Evolutionary conservation across 768 basidiomycete genomes (phyloP).

Genomic region (Collybia nuda): DNA sequence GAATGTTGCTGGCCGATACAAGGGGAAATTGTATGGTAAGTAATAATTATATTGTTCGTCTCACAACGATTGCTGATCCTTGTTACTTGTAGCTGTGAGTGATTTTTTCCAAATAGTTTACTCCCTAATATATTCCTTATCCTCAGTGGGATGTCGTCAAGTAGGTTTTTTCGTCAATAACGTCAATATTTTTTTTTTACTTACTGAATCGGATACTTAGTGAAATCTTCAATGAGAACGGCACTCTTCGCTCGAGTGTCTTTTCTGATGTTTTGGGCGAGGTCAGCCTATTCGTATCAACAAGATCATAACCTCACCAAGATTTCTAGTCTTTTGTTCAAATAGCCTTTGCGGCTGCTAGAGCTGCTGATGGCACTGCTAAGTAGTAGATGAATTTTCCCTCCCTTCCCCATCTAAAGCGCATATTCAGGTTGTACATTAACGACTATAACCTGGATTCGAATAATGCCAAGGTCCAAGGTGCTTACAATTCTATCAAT

Average conservation of each 20-base stretch:
- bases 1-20: constrained; percentile 43
- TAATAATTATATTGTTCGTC: no score
- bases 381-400: constrained; percentile 27
- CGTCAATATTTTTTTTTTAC: background rate
- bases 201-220: constrained; percentile 13
- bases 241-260: constrained; percentile 43
- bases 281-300: constrained; percentile 12
- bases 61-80: no score
- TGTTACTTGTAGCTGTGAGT: no score
- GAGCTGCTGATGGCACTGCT: constrained; percentile 46
- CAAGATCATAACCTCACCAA: no score
- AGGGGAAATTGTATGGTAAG: constrained; percentile 39
- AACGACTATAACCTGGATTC: constrained; percentile 52
- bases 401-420: background rate
- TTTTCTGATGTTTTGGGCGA: constrained; percentile 50
- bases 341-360: constrained; percentile 50
- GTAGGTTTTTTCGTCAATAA: constrained; percentile 19
- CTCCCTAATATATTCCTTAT: background rate
- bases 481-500: constrained; percentile 14
- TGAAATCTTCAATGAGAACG: constrained; percentile 55
- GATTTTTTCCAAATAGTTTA: background rate
- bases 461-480: constrained; percentile 43
- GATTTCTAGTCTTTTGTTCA: constrained; percentile 39
- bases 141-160: constrained; percentile 43
- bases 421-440: constrained; percentile 28